A percentile compares a stretch with the other conserved stretches of the same genome.
Evolutionary conservation across 2,329 filamentous ascomycete genomes (phyloP).

Genomic region (Aspergillus oerlinghausenensis): DNA sequence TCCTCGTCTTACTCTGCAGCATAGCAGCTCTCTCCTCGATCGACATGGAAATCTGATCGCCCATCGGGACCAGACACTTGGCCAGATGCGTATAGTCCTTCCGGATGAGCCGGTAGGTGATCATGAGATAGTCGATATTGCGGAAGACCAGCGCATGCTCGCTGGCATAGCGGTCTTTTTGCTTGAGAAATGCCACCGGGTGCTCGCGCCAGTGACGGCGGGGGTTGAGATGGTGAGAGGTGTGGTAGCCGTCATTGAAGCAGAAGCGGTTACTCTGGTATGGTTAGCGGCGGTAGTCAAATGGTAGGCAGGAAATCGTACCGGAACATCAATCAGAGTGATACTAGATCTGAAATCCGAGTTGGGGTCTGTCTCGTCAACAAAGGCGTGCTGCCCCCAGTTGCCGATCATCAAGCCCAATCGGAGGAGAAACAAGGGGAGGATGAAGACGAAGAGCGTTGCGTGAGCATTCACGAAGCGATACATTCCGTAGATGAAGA

Average conservation of each 20-base stretch:
- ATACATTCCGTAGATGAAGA: slow-evolving; percentile 49
- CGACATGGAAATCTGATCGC: slow-evolving; percentile 63
- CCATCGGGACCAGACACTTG: slow-evolving; percentile 67
- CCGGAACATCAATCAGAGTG: slow-evolving; percentile 71
- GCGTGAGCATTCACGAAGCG: slow-evolving; percentile 49
- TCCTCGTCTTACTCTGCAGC: slow-evolving; percentile 60
- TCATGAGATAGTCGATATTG: slow-evolving; percentile 75
- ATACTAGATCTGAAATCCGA: slow-evolving; percentile 77
- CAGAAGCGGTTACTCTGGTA: slow-evolving; percentile 71
- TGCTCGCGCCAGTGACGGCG: slow-evolving; percentile 75
- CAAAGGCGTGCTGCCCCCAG: slow-evolving; percentile 79
- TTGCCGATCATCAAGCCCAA: slow-evolving; percentile 76
- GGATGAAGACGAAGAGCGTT: slow-evolving; percentile 60
- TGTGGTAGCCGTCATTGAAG: slow-evolving; percentile 81
- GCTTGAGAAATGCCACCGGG: slow-evolving; percentile 65
- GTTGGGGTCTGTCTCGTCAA: slow-evolving; percentile 68
- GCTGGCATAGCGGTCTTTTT: slow-evolving; percentile 61
- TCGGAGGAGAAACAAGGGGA: slow-evolving; percentile 64
- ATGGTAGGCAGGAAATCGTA: slow-evolving; percentile 42
- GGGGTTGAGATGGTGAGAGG: slow-evolving; percentile 44
- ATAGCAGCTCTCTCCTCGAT: slow-evolving; percentile 60
- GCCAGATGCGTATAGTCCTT: slow-evolving; percentile 71
- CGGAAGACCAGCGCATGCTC: slow-evolving; percentile 72
- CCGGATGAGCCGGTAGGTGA: slow-evolving; percentile 62
- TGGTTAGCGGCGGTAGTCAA: background rate